Base-by-base conservation (phyloP, 495 filamentous ascomycete genomes). In the Penicillium parvum region DNA sequence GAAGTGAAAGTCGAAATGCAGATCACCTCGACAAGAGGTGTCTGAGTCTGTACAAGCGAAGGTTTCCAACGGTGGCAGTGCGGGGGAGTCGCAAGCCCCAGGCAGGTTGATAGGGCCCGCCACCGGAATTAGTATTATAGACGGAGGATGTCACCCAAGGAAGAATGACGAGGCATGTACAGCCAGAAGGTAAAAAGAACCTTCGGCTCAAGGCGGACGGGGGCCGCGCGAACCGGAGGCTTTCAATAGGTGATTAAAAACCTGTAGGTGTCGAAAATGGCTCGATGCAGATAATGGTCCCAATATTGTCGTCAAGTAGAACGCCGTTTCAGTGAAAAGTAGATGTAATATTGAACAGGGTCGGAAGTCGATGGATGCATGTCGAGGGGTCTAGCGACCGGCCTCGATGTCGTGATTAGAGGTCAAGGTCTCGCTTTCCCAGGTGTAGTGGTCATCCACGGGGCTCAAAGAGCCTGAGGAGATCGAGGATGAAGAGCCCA, bases 401-500 rank as follows among this genome's bases (percentile, higher is more conserved):
- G 71, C 53, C 58, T 77, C 74, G 22, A 73, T 55, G 40, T 81
- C 78, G 32, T 73, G 68, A 33, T 69, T 65, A 20, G 72, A 77
- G 34, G 76, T 74, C 32, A 83, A 54, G 11, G 76, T 76, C 38
- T 82, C 79, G 23, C 74, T 74, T 49, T 83, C 79, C 82, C 82
- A 85, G 12, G 73, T 71, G 43, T 77, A 70, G 38, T 68, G 69
- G 36, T 84, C 81, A 36, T 84, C 81, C 17, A 78, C 64, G 20
- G 81, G 79, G 44, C 77, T 82, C 22, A 78, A 53, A 22, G 76
- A 76, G 36, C 78, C 81, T 14, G 77, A 82, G 10, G 79, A 84
- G 33, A 82, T 58, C 2, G 82, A 83, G 5, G 84, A 86, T 0
- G 83, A 85, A 36, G 84, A 86, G 17, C 81, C 84, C 45, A 83